Conservation (phyloP, 2,329 filamentous ascomycete species). For the Tolypocladium guangdongense region DNA sequence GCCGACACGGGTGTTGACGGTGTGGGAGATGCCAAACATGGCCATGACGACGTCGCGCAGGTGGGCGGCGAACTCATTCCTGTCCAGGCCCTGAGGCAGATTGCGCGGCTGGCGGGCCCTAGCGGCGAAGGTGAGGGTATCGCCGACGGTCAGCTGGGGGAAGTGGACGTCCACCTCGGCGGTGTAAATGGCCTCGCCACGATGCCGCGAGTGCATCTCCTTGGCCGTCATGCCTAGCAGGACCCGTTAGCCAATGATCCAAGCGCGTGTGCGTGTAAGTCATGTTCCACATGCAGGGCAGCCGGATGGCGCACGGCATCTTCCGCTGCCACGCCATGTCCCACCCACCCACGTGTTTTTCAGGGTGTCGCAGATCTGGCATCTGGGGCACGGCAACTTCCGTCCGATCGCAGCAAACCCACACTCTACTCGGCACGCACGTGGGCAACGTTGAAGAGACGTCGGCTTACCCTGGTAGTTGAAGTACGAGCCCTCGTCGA, state of each 20-base stretch:
- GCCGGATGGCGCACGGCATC: constrained; percentile 1
- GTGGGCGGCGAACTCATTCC: constrained; percentile 46
- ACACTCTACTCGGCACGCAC: no score
- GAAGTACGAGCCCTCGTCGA: constrained; percentile 60
- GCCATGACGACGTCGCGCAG: constrained; percentile 65
- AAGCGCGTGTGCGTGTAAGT: neutral
- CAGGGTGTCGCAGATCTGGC: neutral
- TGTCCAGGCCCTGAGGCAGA: constrained; percentile 46
- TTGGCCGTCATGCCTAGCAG: constrained; percentile 48
- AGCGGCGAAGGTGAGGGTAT: constrained; percentile 70
- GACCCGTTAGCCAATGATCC: constrained; percentile 3
- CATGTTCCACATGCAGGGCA: neutral
- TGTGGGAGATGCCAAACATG: constrained; percentile 64
- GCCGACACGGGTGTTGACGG: constrained; percentile 60
- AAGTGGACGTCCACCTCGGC: constrained; percentile 79
- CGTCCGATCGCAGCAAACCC: neutral
- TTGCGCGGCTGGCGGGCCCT: constrained; percentile 53
- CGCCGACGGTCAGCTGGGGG: constrained; percentile 63
- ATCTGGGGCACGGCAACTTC: constrained; percentile 4
- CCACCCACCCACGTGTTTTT: constrained; percentile 2
- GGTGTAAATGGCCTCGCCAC: constrained; percentile 79
- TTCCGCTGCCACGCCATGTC: constrained; percentile 2
- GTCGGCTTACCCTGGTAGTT: constrained; percentile 61
- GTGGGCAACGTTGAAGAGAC: no score
- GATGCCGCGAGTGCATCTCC: constrained; percentile 68